A percentile compares a stretch with the other conserved stretches of the same genome.
Evolutionary conservation across 208 protist genomes (phyloP).

Genomic region (Leishmania major): DNA sequence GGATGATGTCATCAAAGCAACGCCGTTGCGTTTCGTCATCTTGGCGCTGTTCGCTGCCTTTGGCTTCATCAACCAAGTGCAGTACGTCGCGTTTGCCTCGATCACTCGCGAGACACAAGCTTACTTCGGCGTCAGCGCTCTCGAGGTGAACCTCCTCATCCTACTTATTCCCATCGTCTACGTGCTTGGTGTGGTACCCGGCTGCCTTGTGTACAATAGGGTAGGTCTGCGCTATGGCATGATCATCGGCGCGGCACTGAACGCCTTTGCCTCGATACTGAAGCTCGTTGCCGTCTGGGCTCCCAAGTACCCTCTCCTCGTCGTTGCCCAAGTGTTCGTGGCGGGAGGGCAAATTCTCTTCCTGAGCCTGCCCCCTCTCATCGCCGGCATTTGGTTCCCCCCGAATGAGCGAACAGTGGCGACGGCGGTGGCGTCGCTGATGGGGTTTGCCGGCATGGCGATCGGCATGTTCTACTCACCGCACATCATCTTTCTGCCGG

Average conservation of each 20-base stretch:
- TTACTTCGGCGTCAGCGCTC: slow-evolving; percentile 34
- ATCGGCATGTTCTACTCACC: slow-evolving; percentile 67
- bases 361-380: slow-evolving; percentile 39
- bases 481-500: slow-evolving; percentile 40
- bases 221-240: slow-evolving; percentile 53
- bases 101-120: slow-evolving; percentile 43
- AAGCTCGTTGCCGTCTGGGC: slow-evolving; percentile 48
- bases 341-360: slow-evolving; percentile 44
- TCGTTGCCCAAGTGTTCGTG: slow-evolving; percentile 45
- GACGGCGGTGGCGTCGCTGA: slow-evolving; percentile 45
- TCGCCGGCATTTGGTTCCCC: slow-evolving; percentile 63
- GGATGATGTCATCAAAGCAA: slow-evolving; percentile 18
- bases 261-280: slow-evolving; percentile 31
- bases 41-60: slow-evolving; percentile 36
- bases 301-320: slow-evolving; percentile 38
- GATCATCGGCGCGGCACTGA: slow-evolving; percentile 31
- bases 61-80: slow-evolving; percentile 53
- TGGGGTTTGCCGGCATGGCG: slow-evolving; percentile 60
- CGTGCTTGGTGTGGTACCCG: slow-evolving; percentile 39
- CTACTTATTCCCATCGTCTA: slow-evolving; percentile 48
- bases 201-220: slow-evolving; percentile 44
- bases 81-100: slow-evolving; percentile 49
- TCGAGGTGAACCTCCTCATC: slow-evolving; percentile 49
- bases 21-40: slow-evolving; percentile 38
- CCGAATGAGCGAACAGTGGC: slow-evolving; percentile 47